These are phyloP conservation scores for Fraxinus xanthoxyloides DNA, from an alignment of 305 asterid species.

Conservation along the genomic window DNA sequence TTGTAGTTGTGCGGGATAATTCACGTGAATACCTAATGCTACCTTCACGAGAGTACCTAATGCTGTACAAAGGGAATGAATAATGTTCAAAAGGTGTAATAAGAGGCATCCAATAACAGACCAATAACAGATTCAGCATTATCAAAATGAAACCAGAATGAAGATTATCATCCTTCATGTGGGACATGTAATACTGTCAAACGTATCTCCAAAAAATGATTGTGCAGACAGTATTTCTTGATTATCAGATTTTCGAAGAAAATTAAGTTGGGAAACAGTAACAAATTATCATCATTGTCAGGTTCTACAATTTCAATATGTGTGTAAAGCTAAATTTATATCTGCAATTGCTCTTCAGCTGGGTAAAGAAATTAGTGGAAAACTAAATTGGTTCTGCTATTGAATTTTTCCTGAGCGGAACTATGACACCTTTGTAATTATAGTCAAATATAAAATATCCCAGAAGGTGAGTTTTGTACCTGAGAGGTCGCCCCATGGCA, in stretches of 20 bases:
- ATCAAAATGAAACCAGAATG: constrained; percentile 8
- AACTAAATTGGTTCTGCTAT: not conserved
- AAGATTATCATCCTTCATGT: not conserved
- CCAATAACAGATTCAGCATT: not conserved
- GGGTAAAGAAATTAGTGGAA: not conserved
- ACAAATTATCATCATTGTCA: not conserved
- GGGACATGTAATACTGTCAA: not conserved
- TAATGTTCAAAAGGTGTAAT: not conserved
- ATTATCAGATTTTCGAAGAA: not conserved
- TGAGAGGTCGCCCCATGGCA: constrained; percentile 55
- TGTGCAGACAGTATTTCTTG: not conserved
- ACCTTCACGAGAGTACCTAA: constrained; percentile 72
- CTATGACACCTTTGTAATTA: not conserved
- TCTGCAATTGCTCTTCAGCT: not conserved
- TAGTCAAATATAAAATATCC: not conserved
- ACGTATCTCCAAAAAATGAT: not conserved
- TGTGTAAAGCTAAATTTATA: not conserved
- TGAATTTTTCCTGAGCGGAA: not conserved
- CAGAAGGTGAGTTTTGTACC: constrained; percentile 35
- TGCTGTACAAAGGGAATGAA: constrained; percentile 31
- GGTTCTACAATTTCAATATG: not conserved
- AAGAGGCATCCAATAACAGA: not conserved
- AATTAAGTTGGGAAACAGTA: not conserved
- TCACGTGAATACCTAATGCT: constrained; percentile 77
- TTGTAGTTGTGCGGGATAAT: constrained; percentile 66